A percentile compares a stretch with the other conserved stretches of the same genome.
These are phyloP conservation scores for Xylaria scruposa DNA, from an alignment of 495 filamentous ascomycete genomes.

Conservation along the genomic window DNA sequence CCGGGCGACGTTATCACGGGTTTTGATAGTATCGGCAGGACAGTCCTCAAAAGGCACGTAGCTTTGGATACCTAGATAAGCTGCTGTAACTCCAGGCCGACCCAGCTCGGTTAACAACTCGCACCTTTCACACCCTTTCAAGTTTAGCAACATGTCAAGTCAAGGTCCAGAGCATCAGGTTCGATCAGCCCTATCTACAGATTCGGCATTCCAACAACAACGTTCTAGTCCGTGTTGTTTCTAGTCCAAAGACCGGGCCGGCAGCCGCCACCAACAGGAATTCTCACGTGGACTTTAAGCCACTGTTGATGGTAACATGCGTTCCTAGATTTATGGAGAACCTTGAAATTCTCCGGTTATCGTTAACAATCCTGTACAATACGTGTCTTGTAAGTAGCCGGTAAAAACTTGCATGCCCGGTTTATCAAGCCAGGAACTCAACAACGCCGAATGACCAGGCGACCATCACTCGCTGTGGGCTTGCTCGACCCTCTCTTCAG, in stretches of 20 bases:
- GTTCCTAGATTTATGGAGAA: slow-evolving; percentile 26
- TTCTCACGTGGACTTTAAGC: slow-evolving; percentile 28
- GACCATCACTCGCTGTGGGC: slow-evolving; percentile 11
- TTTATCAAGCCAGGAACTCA: slow-evolving; percentile 4
- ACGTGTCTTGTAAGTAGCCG: slow-evolving; percentile 17
- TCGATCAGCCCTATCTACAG: slow-evolving; percentile 27
- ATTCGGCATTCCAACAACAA: slow-evolving; percentile 28
- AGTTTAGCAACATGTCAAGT: slow-evolving; percentile 28
- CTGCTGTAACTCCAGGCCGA: slow-evolving; percentile 30
- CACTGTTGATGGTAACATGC: slow-evolving; percentile 28
- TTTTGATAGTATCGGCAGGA: slow-evolving; percentile 32
- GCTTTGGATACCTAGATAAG: slow-evolving; percentile 34
- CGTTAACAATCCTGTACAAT: slow-evolving; percentile 6
- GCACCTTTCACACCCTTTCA: slow-evolving; percentile 21
- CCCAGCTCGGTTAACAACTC: slow-evolving; percentile 24
- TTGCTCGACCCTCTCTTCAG: slow-evolving; percentile 20
- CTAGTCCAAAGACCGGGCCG: slow-evolving; percentile 26
- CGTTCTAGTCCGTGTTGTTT: slow-evolving; percentile 26
- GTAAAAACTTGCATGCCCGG: slow-evolving; percentile 15
- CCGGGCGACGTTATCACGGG: slow-evolving; percentile 30
- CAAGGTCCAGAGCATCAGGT: slow-evolving; percentile 27
- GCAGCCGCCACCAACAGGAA: slow-evolving; percentile 25
- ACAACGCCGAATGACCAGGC: slow-evolving; percentile 12
- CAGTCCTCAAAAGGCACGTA: slow-evolving; percentile 36
- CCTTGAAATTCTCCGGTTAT: slow-evolving; percentile 17